Conservation (phyloP, 1,284 basidiomycete species). For the Blastosporella zonata region DNA sequence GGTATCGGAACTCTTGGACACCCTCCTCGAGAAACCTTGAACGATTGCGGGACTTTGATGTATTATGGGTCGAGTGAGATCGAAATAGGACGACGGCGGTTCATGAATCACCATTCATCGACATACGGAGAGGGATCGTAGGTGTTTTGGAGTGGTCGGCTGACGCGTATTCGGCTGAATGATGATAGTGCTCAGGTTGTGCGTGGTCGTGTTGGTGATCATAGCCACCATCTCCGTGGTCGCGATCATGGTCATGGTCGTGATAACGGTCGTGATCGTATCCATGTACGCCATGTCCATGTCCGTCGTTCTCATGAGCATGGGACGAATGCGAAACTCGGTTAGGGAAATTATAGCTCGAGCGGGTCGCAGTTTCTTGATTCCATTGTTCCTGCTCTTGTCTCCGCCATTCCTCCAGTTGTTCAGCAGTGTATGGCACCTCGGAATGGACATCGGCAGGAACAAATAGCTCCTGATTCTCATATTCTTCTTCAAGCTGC, state of each 20-base stretch:
- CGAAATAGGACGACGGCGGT: conserved; percentile 31
- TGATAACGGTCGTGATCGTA: conserved; percentile 11
- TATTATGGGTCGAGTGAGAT: conserved; percentile 32
- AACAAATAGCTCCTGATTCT: conserved; percentile 66
- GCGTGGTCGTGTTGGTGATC: conserved; percentile 20
- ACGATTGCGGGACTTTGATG: conserved; percentile 32
- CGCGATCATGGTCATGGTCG: conserved; percentile 11
- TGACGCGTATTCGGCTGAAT: conserved; percentile 19
- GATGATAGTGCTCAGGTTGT: conserved; percentile 7
- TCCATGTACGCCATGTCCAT: conserved; percentile 14
- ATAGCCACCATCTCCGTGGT: conserved; percentile 3
- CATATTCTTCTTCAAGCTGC: conserved; percentile 45
- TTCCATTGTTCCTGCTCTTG: conserved; percentile 43
- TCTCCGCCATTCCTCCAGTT: conserved; percentile 33
- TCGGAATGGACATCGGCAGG: conserved; percentile 56
- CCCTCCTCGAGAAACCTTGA: conserved; percentile 20
- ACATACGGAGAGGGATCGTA: conserved; percentile 28
- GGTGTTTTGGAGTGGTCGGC: conserved; percentile 21
- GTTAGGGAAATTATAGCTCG: conserved; percentile 18
- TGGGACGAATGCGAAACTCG: conserved; percentile 13
- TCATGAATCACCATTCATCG: conserved; percentile 47
- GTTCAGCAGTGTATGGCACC: conserved; percentile 31
- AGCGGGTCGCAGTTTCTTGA: conserved; percentile 29
- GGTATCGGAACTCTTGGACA: conserved; percentile 2
- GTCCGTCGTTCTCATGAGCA: conserved; percentile 4